A percentile compares a stretch with the other conserved stretches of the same genome.
Conservation (phyloP, 805 yeast species). For the Candida ponderosae region DNA sequence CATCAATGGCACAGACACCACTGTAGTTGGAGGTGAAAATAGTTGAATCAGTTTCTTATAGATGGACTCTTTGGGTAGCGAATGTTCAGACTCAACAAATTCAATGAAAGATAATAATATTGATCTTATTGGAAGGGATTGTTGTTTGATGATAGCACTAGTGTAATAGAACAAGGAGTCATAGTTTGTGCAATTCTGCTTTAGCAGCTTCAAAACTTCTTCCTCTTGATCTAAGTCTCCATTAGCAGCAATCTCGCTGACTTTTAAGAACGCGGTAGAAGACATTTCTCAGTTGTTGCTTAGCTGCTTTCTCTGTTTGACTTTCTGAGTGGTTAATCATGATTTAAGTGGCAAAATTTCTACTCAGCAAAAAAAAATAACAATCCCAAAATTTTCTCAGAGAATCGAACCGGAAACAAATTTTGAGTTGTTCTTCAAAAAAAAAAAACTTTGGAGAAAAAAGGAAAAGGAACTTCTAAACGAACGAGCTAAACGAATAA, state of each 20-base stretch:
- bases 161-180: constrained; percentile 5
- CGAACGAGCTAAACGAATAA: too few species aligned
- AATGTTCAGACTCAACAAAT: not conserved
- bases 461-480: too few species aligned
- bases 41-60: constrained; percentile 6
- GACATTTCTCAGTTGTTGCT: constrained; percentile 8
- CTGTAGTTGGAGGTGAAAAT: constrained; percentile 15
- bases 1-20: constrained; percentile 7
- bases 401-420: too few species aligned
- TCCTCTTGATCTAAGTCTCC: constrained; percentile 6
- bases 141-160: constrained; percentile 13
- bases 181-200: not conserved
- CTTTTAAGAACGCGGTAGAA: constrained; percentile 6
- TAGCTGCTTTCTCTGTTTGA: too few species aligned
- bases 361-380: too few species aligned
- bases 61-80: not conserved
- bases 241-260: constrained; percentile 10
- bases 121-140: constrained; percentile 10
- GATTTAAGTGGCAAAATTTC: too few species aligned
- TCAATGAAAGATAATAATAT: constrained; percentile 8
- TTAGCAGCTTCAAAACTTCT: constrained; percentile 5
- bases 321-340: too few species aligned
- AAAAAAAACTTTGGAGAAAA: too few species aligned
- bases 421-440: too few species aligned
- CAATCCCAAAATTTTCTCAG: too few species aligned